Base-by-base conservation (phyloP, 2,329 filamentous ascomycete species). In the Penicillium expansum region DNA sequence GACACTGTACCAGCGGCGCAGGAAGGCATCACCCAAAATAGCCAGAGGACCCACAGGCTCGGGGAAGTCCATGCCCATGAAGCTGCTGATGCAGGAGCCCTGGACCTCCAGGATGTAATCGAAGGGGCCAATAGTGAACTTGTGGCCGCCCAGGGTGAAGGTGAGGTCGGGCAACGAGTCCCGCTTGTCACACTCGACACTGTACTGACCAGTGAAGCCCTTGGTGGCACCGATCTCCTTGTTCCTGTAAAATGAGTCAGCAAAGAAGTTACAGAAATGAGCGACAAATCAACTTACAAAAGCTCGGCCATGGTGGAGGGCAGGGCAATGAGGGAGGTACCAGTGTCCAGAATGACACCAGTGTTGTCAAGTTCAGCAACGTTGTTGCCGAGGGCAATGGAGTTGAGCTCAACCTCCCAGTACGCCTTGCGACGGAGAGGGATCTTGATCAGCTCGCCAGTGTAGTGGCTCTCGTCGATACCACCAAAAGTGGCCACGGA, bases 201-300 rank as follows among this genome's bases (percentile, higher is more conserved):
- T 90, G 84, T 97, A 99, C 81, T 99, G 94, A 69, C 94, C 94
- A 76, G 93, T 96, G 82, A 88, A 99, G 60, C 89, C 86, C 86
- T 97, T 99, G 87, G 95, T 97, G 66, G 94, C 94, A 63, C 94
- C 94, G 62, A 99, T 97, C 82, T 97, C 88, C 79, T 90, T 88
- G 85, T 99, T 99, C 60, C 80, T 82, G 50, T 54, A 14, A 32
- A 35, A 39, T n/a, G 14, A 38, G 52, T 67, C 37, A 67, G 63
- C 48, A 52, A 37, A 29, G 7, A 35, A 2, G 7, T 30, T 29
- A 45, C 13, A 20, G 22, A 8, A 49, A 18, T 5, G 8, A 50
- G 37, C 24, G 18, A 9, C 5, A 18, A 20, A 29, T 47, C 43
- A 37, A 79, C 80, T 78, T 76, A 82, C 79, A 99, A 83, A 63